Evolutionary conservation across 2,329 filamentous ascomycete species (phyloP).

Genomic region (Colletotrichum lupini): DNA sequence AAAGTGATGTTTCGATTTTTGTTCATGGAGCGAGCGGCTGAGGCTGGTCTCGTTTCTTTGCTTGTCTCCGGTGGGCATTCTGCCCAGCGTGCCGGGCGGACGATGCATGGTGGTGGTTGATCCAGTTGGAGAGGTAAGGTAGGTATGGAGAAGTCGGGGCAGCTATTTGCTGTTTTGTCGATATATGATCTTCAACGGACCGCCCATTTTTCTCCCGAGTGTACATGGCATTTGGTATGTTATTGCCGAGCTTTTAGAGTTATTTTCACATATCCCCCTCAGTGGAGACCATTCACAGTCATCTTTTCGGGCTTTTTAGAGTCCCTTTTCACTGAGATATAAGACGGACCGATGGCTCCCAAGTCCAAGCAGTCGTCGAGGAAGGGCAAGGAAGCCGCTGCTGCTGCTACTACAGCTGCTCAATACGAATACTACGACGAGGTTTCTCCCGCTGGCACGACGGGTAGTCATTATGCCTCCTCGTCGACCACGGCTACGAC

Average conservation of each 20-base stretch:
- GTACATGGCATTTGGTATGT: background rate
- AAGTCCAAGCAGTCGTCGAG: slow-evolving; percentile 4
- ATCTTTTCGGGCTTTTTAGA: background rate
- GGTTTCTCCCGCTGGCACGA: background rate
- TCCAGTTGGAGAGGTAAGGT: too few relatives aligned
- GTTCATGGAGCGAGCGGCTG: background rate
- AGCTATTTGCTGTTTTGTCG: background rate
- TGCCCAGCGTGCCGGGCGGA: background rate
- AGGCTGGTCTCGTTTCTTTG: background rate
- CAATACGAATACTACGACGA: slow-evolving; percentile 30
- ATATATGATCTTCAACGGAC: background rate
- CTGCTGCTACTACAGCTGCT: background rate
- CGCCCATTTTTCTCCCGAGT: background rate
- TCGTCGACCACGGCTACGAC: slow-evolving; percentile 37
- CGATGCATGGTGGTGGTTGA: too few relatives aligned
- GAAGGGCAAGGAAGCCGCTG: slow-evolving; percentile 24
- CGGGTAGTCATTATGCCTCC: slow-evolving; percentile 39
- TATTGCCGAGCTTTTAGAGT: background rate
- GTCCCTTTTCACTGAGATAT: background rate
- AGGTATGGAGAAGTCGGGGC: background rate
- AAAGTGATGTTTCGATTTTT: background rate
- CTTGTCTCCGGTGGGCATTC: background rate
- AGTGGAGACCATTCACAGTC: background rate
- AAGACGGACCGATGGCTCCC: slow-evolving; percentile 16
- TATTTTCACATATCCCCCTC: background rate